A percentile compares a stretch with the other conserved stretches of the same genome.
Conservation (phyloP, 768 basidiomycete species). For the Tulasnella sp. region DNA sequence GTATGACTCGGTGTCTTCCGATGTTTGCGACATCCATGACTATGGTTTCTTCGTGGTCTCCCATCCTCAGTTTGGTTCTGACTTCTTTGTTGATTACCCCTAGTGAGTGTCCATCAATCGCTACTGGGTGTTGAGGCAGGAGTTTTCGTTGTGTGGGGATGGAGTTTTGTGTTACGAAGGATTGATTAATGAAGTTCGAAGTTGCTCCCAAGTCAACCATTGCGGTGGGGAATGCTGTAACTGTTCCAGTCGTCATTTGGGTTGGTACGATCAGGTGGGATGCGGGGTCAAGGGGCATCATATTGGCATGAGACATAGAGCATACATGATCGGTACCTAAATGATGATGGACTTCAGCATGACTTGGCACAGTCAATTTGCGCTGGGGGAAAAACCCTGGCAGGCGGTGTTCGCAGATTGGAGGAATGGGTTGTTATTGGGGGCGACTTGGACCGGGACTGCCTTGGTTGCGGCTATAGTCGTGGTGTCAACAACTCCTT, state of each 20-base stretch:
- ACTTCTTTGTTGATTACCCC: background rate
- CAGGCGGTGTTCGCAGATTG: background rate
- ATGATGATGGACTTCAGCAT: background rate
- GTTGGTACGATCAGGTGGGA: background rate
- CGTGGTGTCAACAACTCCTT: background rate
- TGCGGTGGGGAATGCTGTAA: background rate
- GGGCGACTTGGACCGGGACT: background rate
- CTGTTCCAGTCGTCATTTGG: background rate
- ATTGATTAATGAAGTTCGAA: background rate
- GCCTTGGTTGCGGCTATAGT: too few species aligned
- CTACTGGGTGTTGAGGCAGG: background rate
- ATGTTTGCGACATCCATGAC: background rate
- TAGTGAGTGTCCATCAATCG: background rate
- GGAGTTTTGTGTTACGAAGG: background rate
- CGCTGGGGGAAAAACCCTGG: background rate
- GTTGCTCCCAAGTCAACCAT: constrained; percentile 1
- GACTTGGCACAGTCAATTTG: background rate
- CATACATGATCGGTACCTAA: background rate
- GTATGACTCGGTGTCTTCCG: background rate
- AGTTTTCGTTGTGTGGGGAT: background rate
- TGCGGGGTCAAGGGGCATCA: background rate
- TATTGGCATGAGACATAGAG: background rate
- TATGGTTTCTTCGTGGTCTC: background rate
- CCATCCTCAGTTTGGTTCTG: background rate
- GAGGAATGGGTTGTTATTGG: background rate